These are phyloP conservation scores for Petrea volubilis DNA, from an alignment of 257 asterid genomes.

Conservation along the genomic window DNA sequence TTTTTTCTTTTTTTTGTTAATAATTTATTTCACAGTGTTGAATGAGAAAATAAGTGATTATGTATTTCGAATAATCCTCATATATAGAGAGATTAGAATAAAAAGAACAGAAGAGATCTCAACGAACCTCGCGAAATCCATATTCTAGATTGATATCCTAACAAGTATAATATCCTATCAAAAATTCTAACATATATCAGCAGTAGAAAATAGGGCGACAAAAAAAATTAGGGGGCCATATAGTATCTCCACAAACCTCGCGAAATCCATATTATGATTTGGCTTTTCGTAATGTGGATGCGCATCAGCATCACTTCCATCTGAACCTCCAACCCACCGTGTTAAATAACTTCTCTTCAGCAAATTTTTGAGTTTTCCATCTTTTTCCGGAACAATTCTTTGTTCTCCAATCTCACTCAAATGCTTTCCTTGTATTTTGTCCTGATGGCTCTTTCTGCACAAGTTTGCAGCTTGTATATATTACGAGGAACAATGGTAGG, in stretches of 20 bases:
- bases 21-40: too few relatives aligned
- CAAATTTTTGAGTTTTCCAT: conserved; percentile 69
- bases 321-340: conserved; percentile 74
- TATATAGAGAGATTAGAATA: too few relatives aligned
- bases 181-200: background rate
- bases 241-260: conserved; percentile 49
- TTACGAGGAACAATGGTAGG: background rate
- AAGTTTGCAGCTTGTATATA: conserved; percentile 6
- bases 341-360: conserved; percentile 63
- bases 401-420: conserved; percentile 37
- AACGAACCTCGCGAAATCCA: too few relatives aligned
- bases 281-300: conserved; percentile 43
- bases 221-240: background rate
- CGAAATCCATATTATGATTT: conserved; percentile 55
- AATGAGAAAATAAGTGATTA: too few relatives aligned
- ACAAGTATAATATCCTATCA: background rate
- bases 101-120: too few relatives aligned
- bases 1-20: too few relatives aligned
- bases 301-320: conserved; percentile 44
- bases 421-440: conserved; percentile 40
- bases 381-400: conserved; percentile 58
- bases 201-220: background rate
- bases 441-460: conserved; percentile 49
- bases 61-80: too few relatives aligned
- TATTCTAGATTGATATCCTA: too few relatives aligned